A percentile compares a stretch with the other conserved stretches of the same genome.
phyloP scores from a whole-genome alignment of 306 rosid species.

The Fragaria iinumae region DNA sequence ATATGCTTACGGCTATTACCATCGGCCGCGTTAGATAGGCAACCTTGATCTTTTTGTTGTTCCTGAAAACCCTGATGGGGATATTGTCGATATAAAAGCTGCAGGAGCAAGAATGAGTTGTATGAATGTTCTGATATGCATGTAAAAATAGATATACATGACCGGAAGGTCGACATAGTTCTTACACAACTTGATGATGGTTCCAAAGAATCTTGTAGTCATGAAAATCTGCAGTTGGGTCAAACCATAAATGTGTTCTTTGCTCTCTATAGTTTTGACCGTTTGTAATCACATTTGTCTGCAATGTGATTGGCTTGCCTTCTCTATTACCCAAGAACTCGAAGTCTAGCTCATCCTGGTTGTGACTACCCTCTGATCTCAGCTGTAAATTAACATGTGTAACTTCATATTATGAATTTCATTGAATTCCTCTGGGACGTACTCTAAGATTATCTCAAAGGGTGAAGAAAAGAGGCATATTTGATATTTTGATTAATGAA shows the following conservation, averaged over 20 bases:
- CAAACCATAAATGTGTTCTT: constrained; percentile 56
- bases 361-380: constrained; percentile 23
- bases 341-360: constrained; percentile 56
- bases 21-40: constrained; percentile 43
- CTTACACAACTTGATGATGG: constrained; percentile 63
- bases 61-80: constrained; percentile 50
- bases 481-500: not conserved
- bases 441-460: not conserved
- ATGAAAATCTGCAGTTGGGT: constrained; percentile 48
- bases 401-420: not conserved
- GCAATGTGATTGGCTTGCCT: constrained; percentile 44
- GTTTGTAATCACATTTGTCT: constrained; percentile 51
- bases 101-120: not conserved
- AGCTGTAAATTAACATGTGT: constrained; percentile 27
- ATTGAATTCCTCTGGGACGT: not conserved
- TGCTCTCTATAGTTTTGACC: constrained; percentile 55
- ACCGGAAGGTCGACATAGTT: not conserved
- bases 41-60: constrained; percentile 31
- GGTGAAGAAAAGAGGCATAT: not conserved
- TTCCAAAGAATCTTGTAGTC: constrained; percentile 53
- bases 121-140: not conserved
- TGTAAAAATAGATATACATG: not conserved
- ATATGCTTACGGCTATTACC: constrained; percentile 43
- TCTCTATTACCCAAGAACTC: constrained; percentile 59
- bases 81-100: constrained; percentile 44